Base-by-base conservation (phyloP, 139 green algal species). In the Chlamydomonas sphaeroides region DNA sequence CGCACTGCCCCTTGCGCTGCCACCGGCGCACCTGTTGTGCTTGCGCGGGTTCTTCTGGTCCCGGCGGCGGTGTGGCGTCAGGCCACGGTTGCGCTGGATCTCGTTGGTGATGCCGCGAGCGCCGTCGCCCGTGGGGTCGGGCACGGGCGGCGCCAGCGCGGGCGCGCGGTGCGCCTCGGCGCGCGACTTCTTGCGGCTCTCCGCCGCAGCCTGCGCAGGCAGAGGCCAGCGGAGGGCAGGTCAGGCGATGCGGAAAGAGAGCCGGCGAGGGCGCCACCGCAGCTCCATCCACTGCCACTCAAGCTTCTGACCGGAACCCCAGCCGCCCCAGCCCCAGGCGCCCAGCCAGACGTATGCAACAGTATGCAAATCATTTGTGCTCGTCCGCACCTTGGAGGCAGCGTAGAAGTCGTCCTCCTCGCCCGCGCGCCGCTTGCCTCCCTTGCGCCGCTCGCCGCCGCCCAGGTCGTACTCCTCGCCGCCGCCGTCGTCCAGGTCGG, bases 41-140 rank as follows among this genome's bases (percentile, higher is more conserved):
- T 94, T 94, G 83, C 97, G 90, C 28, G 97, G 97, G 90, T 99
- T 99, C 90, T 98, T 98, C 59, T 94, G 88, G 75, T 97, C 95
- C 80, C 97, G 97, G 28, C 89, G 90, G 45, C 97, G 90, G 89
- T 99, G 96, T 15, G 97, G 96, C 20, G 97, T 99, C 35, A 99
- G 93, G 65, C 97, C 97, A 6, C 95, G 87, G 90, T 99, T 99
- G 88, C 96, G 96, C 85, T 98, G 89, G 39, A 99, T 99, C n/a
- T 92, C 89, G 17, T 85, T 57, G 42, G 75, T 94, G 80, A 98
- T 95, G 30, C 65, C 75, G 28, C 95, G 86, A 14, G 92, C 86
- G 0, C 83, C 92, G 26, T 75, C 68, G 6, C 85, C 72, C 23
- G 78, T 72, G n/a, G 80, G 68, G 65, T 96, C 93, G 5, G 88